phyloP scores from a whole-genome alignment of 2,329 filamentous ascomycete species.

The Xylaria polymorpha region DNA sequence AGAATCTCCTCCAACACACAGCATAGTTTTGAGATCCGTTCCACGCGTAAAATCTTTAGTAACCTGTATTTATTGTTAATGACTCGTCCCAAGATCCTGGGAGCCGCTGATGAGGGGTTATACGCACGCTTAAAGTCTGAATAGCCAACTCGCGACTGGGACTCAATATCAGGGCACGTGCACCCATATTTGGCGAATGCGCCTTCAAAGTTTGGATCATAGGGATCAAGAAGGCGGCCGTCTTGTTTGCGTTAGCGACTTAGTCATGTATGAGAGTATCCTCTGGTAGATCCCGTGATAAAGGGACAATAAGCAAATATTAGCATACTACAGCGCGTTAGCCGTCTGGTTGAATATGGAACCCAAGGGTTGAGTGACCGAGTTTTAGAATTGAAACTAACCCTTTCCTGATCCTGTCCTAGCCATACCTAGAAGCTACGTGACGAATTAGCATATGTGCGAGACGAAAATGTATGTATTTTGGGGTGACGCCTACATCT shows the following conservation, averaged over 20 bases:
- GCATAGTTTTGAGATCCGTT: conserved; percentile 87
- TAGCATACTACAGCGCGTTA: conserved; percentile 25
- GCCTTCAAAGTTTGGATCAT: conserved; percentile 95
- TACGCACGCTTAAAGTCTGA: conserved; percentile 59
- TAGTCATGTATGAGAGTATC: not conserved
- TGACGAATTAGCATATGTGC: conserved; percentile 78
- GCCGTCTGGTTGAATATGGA: not conserved
- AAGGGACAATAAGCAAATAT: not conserved
- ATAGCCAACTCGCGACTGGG: conserved; percentile 94
- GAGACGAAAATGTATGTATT: not conserved
- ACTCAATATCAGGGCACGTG: conserved; percentile 87
- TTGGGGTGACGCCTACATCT: conserved; percentile 61
- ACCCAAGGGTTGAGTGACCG: not conserved
- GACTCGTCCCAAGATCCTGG: not conserved
- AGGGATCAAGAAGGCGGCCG: conserved; percentile 95
- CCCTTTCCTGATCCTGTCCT: conserved; percentile 94
- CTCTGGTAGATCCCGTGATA: not conserved
- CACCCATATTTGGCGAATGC: conserved; percentile 87
- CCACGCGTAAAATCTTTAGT: conserved; percentile 93
- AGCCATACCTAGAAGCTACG: conserved; percentile 92
- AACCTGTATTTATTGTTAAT: conserved; percentile 79
- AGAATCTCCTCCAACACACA: conserved; percentile 88
- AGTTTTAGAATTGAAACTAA: conserved; percentile 13
- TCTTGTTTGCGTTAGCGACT: conserved; percentile 55
- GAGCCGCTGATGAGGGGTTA: not conserved